phyloP scores from a whole-genome alignment of 2,329 filamentous ascomycete species.

The Penicillium digitatum region DNA sequence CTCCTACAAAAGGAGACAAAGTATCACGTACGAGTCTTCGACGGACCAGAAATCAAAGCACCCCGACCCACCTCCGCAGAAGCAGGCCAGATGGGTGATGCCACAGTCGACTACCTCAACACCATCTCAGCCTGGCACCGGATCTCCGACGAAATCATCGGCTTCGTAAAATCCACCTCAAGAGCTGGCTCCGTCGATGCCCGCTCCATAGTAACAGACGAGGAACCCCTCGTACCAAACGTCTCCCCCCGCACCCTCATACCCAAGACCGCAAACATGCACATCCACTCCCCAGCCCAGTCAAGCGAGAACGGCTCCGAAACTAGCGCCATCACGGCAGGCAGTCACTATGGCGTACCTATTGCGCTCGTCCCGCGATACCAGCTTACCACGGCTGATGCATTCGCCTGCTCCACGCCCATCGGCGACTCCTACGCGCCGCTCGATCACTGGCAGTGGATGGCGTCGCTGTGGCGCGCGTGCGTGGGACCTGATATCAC shows the following conservation, averaged over 20 bases:
- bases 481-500: slow-evolving; percentile 70
- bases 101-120: slow-evolving; percentile 57
- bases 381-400: slow-evolving; percentile 73
- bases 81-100: slow-evolving; percentile 44
- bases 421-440: slow-evolving; percentile 74
- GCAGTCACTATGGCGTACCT: slow-evolving; percentile 47
- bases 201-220: slow-evolving; percentile 11
- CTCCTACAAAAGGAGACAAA: slow-evolving; percentile 52
- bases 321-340: slow-evolving; percentile 13
- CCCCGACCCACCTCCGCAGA: slow-evolving; percentile 20
- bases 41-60: slow-evolving; percentile 41
- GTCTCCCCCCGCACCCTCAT: slow-evolving; percentile 35
- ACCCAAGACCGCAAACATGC: slow-evolving; percentile 28
- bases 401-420: slow-evolving; percentile 67
- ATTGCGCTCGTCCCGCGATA: slow-evolving; percentile 76
- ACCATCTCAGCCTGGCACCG: slow-evolving; percentile 71
- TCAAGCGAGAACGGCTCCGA: slow-evolving; percentile 30
- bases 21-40: slow-evolving; percentile 48
- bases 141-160: slow-evolving; percentile 66
- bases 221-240: slow-evolving; percentile 20
- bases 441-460: slow-evolving; percentile 96
- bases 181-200: slow-evolving; percentile 12
- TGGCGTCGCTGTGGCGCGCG: slow-evolving; percentile 87
- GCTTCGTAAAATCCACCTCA: slow-evolving; percentile 48
- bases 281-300: slow-evolving; percentile 30